These are phyloP conservation scores for Zasmidium cellare DNA, from an alignment of 2,329 filamentous ascomycete genomes.

Conservation along the genomic window DNA sequence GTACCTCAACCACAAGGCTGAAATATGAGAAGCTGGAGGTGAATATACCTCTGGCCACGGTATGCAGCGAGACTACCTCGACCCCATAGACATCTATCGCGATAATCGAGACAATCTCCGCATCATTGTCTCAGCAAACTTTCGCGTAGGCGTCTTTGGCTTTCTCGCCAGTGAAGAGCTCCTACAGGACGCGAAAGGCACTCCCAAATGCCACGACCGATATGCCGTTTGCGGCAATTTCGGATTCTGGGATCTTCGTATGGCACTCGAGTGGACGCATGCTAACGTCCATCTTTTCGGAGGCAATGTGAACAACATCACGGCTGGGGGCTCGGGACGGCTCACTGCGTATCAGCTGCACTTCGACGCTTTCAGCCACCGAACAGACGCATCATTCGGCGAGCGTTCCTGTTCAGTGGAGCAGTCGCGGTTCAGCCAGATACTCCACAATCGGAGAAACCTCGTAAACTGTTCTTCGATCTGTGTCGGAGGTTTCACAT, in stretches of 20 bases:
- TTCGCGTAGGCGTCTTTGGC: constrained; percentile 39
- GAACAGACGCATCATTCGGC: constrained; percentile 14
- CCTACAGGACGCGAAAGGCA: constrained; percentile 22
- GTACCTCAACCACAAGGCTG: neutral
- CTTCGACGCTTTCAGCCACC: constrained; percentile 19
- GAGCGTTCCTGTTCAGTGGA: constrained; percentile 21
- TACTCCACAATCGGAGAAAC: constrained; percentile 14
- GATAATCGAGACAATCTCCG: constrained; percentile 15
- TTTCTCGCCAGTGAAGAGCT: constrained; percentile 41
- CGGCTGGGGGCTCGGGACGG: constrained; percentile 43
- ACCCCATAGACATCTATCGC: constrained; percentile 20
- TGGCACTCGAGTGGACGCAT: constrained; percentile 57
- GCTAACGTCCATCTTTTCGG: constrained; percentile 53
- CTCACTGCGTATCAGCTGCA: constrained; percentile 19
- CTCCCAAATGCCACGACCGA: constrained; percentile 12
- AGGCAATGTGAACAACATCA: constrained; percentile 52
- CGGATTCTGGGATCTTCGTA: constrained; percentile 58
- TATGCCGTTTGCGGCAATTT: constrained; percentile 39
- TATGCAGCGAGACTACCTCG: constrained; percentile 17
- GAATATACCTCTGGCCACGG: constrained; percentile 10
- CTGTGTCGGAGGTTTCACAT: constrained; percentile 19
- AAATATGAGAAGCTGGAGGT: constrained; percentile 5
- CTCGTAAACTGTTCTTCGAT: constrained; percentile 15
- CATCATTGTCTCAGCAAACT: constrained; percentile 36
- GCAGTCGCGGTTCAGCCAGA: constrained; percentile 18